Percentiles rank a stretch among this genome's conserved stretches.
These are phyloP conservation scores for Trapa incisa DNA, from an alignment of 345 rosid genomes.

Conservation along the genomic window DNA sequence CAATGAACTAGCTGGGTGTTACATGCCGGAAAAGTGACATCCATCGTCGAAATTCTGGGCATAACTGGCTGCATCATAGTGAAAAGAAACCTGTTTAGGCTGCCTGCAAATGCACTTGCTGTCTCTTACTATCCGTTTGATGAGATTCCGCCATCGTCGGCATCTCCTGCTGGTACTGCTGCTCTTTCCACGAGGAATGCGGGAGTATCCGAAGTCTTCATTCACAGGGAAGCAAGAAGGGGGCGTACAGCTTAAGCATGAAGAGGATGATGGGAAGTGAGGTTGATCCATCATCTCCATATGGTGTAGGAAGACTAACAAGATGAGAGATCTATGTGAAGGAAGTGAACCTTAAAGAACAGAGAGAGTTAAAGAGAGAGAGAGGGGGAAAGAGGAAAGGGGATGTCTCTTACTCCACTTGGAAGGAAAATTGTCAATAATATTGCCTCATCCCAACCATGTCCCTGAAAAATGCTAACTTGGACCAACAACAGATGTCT, in stretches of 20 bases:
- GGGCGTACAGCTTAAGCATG: constrained; percentile 29
- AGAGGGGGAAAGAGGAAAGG: background rate
- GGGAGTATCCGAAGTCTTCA: constrained; percentile 34
- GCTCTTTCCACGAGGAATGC: constrained; percentile 15
- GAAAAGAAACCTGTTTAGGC: constrained; percentile 43
- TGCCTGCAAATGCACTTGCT: constrained; percentile 26
- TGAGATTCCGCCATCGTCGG: constrained; percentile 32
- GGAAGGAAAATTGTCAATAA: background rate
- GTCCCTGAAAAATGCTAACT: background rate
- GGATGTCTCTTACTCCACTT: background rate
- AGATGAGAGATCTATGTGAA: background rate
- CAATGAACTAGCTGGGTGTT: background rate
- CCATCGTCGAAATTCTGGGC: constrained; percentile 74
- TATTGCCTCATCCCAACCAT: background rate
- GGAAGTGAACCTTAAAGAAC: background rate
- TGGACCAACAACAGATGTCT: background rate
- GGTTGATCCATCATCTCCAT: background rate
- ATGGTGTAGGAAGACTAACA: background rate
- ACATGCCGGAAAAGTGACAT: background rate
- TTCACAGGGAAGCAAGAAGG: constrained; percentile 25
- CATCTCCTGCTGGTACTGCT: constrained; percentile 13
- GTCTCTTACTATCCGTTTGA: constrained; percentile 33
- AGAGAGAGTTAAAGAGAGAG: background rate
- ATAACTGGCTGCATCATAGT: constrained; percentile 70
- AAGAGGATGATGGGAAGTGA: constrained; percentile 4